Conservation (phyloP, 192 early-diverging fungal genomes). For the Rhizoclosmatium globosum region DNA sequence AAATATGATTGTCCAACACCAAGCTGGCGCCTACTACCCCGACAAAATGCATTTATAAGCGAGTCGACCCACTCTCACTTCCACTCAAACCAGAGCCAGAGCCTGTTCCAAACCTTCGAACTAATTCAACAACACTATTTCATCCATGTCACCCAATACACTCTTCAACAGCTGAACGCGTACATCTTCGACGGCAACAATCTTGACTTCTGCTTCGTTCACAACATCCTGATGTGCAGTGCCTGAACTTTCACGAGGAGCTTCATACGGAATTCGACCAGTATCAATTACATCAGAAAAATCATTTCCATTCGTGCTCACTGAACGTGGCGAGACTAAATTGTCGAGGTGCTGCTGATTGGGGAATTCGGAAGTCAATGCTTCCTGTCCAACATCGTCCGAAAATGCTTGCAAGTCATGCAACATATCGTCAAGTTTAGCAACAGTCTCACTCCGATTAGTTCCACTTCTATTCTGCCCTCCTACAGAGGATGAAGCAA, state of each 20-base stretch:
- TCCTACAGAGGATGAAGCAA: not conserved
- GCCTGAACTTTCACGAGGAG: not conserved
- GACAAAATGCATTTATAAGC: too few species aligned
- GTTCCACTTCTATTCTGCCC: not conserved
- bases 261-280: not conserved
- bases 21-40: too few species aligned
- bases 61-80: too few species aligned
- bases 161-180: constrained; percentile 10
- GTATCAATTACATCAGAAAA: not conserved
- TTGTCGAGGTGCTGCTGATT: not conserved
- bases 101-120: not conserved
- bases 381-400: too few species aligned
- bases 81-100: too few species aligned
- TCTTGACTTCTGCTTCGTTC: not conserved
- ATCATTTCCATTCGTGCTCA: not conserved
- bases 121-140: not conserved
- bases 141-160: constrained; percentile 3
- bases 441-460: not conserved
- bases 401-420: too few species aligned
- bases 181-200: not conserved
- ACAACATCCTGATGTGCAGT: not conserved
- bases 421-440: not conserved
- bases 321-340: not conserved
- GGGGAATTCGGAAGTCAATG: not conserved
- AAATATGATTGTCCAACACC: too few species aligned